These are phyloP conservation scores for Globisporangium acanthophoron DNA, from an alignment of 352 stramenopile genomes.

Conservation along the genomic window DNA sequence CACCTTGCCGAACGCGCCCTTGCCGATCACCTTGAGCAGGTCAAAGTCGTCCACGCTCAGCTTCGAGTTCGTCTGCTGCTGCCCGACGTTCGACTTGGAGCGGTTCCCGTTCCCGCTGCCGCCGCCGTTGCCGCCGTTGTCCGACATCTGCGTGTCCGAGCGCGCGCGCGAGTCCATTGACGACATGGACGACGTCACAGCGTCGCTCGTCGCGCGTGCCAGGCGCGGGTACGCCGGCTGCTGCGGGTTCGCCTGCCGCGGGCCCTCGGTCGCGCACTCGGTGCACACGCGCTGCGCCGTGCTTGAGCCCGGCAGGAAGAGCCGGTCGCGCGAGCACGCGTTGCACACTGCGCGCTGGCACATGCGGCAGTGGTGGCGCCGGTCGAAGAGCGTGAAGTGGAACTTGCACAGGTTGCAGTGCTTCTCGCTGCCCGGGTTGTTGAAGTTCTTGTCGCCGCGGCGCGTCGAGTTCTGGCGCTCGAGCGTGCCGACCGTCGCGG, in stretches of 20 bases:
- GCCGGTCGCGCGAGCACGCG: constrained; percentile 75
- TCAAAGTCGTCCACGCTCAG: constrained; percentile 93
- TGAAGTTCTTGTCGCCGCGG: constrained; percentile 48
- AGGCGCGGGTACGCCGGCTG: constrained; percentile 33
- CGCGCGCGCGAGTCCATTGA: constrained; percentile 39
- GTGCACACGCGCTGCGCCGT: constrained; percentile 87
- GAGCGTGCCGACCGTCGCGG: constrained; percentile 29
- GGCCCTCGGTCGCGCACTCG: constrained; percentile 80
- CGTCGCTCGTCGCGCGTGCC: constrained; percentile 57
- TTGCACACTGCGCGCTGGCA: constrained; percentile 87
- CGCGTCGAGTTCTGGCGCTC: constrained; percentile 51
- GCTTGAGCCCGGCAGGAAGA: constrained; percentile 78
- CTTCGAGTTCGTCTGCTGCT: constrained; percentile 42
- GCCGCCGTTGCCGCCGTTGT: constrained; percentile 15
- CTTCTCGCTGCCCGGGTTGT: constrained; percentile 71
- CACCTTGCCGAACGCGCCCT: constrained; percentile 95
- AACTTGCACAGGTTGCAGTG: constrained; percentile 89
- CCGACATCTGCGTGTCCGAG: constrained; percentile 77
- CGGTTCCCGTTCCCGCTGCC: constrained; percentile 17
- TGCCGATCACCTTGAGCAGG: constrained; percentile 94
- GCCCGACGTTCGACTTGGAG: constrained; percentile 38
- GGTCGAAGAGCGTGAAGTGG: constrained; percentile 88
- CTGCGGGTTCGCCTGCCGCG: constrained; percentile 48
- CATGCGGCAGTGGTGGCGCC: constrained; percentile 87
- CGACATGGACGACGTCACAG: constrained; percentile 19